phyloP scores from a whole-genome alignment of 306 rosid species.

The Prunus armeniaca region DNA sequence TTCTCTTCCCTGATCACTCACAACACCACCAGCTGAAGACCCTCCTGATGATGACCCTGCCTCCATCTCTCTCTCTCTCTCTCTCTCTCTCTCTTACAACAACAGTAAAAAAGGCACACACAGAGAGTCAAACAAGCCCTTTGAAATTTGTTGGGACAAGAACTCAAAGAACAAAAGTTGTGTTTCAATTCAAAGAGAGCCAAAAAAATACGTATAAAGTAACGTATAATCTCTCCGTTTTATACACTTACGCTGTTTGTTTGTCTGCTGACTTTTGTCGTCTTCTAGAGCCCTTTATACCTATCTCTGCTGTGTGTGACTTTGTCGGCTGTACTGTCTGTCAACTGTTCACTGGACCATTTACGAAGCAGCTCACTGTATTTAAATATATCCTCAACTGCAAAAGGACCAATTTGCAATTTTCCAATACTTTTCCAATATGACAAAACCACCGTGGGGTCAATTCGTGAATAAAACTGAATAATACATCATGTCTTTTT shows the following conservation, averaged over 20 bases:
- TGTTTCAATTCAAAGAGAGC: not conserved
- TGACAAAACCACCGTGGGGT: not conserved
- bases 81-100: not conserved
- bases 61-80: conserved; percentile 42
- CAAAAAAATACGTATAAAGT: conserved; percentile 3
- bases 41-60: conserved; percentile 65
- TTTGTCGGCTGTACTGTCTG: not conserved
- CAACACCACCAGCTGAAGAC: conserved; percentile 30
- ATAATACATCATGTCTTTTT: no score
- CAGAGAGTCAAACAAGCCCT: not conserved
- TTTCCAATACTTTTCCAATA: not conserved
- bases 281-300: no score
- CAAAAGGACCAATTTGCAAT: not conserved
- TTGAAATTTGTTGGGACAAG: not conserved
- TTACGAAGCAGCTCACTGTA: not conserved
- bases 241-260: not conserved
- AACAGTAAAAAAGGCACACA: not conserved
- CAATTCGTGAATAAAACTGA: not conserved
- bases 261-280: not conserved
- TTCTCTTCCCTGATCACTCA: conserved; percentile 25
- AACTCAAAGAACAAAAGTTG: not conserved
- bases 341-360: not conserved
- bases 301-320: not conserved
- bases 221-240: not conserved
- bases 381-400: not conserved